These are phyloP conservation scores for Dittrichia graveolens DNA, from an alignment of 129 eudicot genomes.

Conservation along the genomic window DNA sequence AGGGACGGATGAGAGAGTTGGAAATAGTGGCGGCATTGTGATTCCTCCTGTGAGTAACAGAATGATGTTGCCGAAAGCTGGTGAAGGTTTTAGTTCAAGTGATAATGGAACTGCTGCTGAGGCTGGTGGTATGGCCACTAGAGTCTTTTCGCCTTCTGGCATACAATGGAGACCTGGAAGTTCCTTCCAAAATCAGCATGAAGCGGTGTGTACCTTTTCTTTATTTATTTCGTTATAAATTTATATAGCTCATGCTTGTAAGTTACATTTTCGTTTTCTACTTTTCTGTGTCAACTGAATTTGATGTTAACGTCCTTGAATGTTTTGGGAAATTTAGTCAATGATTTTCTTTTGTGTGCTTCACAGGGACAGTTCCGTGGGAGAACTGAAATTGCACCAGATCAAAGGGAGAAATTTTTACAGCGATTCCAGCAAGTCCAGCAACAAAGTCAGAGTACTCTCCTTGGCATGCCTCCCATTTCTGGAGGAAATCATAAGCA, in stretches of 20 bases:
- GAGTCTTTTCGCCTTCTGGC: constrained; percentile 82
- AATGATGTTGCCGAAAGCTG: constrained; percentile 64
- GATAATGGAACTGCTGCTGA: constrained; percentile 62
- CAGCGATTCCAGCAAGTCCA: constrained; percentile 90
- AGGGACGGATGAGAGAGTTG: constrained; percentile 73
- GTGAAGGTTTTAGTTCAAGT: constrained; percentile 38
- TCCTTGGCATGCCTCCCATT: constrained; percentile 71
- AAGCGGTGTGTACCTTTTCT: constrained; percentile 57
- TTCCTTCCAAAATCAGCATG: constrained; percentile 83
- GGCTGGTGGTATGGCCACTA: constrained; percentile 53
- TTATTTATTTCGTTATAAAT: not conserved
- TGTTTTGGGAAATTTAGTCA: constrained; percentile 4
- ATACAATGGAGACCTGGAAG: constrained; percentile 99
- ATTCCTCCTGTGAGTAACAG: constrained; percentile 64
- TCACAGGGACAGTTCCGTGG: constrained; percentile 80
- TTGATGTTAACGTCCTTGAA: not conserved
- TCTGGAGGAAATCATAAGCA: constrained; percentile 71
- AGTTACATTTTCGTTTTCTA: no score
- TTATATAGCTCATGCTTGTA: not conserved
- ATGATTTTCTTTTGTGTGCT: constrained; percentile 7
- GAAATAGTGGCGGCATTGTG: constrained; percentile 58
- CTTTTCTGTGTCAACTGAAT: no score
- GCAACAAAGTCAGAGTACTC: constrained; percentile 80
- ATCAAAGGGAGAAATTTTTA: constrained; percentile 89
- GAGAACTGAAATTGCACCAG: constrained; percentile 97